Evolutionary conservation across 768 basidiomycete genomes (phyloP).

Genomic region (Boletus reticuloceps): DNA sequence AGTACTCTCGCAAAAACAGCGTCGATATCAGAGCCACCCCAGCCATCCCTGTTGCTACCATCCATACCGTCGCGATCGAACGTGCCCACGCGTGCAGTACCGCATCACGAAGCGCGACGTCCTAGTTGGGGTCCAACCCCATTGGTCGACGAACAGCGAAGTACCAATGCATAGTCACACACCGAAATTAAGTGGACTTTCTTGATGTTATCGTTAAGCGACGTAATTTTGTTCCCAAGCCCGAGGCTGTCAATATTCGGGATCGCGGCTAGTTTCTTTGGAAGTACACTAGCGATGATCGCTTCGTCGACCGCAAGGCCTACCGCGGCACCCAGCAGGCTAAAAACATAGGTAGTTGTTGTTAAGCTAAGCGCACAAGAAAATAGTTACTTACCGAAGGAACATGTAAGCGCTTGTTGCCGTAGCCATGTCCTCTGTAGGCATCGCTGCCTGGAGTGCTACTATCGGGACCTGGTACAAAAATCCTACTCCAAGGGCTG

Average conservation of each 20-base stretch:
- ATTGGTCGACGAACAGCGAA: neutral
- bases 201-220: neutral
- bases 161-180: neutral
- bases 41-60: neutral
- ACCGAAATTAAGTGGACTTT: neutral
- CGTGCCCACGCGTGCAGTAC: neutral
- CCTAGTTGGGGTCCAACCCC: neutral
- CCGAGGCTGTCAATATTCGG: no score
- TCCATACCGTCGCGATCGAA: neutral
- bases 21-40: neutral
- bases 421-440: slow-evolving; percentile 81
- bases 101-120: neutral
- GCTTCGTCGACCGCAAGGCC: neutral
- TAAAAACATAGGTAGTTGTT: neutral
- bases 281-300: neutral
- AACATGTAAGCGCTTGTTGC: slow-evolving; percentile 69
- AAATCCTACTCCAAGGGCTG: slow-evolving; percentile 60
- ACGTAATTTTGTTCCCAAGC: neutral
- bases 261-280: no score
- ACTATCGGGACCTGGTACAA: slow-evolving; percentile 70
- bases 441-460: slow-evolving; percentile 85
- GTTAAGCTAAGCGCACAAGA: neutral
- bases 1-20: neutral
- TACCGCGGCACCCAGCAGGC: neutral
- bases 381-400: slow-evolving; percentile 43